Base-by-base conservation (phyloP, 2,329 filamentous ascomycete genomes). In the Aspergillus bombycis region DNA sequence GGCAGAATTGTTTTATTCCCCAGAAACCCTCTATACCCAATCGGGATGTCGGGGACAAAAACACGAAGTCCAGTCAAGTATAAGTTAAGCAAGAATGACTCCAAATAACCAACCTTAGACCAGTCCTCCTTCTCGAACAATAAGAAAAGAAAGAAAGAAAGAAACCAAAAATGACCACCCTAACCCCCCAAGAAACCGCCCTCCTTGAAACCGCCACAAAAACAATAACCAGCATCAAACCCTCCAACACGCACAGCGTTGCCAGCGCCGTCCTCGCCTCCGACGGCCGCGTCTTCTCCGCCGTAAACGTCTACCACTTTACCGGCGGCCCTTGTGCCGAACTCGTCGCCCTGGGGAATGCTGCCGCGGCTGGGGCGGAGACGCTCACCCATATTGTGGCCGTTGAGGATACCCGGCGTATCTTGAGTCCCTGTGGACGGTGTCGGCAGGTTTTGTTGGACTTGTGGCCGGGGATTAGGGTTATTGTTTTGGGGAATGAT, bases 321-420 rank as follows among this genome's bases (percentile, higher is more conserved):
- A 74, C 68, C 0, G 71, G 72, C n/a, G 71, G 72, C 2, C 72
- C 72, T 23, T 75, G 72, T 61, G 72, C 72, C 11, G 71, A 74
- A 48, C 67, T 74, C 12, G 72, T 74, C 21, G 69, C 70, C 12
- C 62, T 75, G 26, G 72, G 72, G 8, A 65, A 63, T 21, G 72
- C 71, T 1, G 72, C 72, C 0, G 67, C 66, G 1, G 71, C 70
- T 2, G 71, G 67, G 10, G 64, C 60, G 6, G 43, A 57, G 28
- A 58, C 63, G 32, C 60, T 74, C 23, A 73, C 67, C 4, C 65
- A 70, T 57, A 71, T 74, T 23, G 72, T 74, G 30, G 70, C 71
- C 0, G 61, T 73, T 12, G 70, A 57, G 12, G 62, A 69, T 14
- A 62, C 66, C 30, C 60, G 67, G 11, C 66, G 63, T 2, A 65